Conservation (phyloP, 768 basidiomycete species). For the Naganishia antarctica region DNA sequence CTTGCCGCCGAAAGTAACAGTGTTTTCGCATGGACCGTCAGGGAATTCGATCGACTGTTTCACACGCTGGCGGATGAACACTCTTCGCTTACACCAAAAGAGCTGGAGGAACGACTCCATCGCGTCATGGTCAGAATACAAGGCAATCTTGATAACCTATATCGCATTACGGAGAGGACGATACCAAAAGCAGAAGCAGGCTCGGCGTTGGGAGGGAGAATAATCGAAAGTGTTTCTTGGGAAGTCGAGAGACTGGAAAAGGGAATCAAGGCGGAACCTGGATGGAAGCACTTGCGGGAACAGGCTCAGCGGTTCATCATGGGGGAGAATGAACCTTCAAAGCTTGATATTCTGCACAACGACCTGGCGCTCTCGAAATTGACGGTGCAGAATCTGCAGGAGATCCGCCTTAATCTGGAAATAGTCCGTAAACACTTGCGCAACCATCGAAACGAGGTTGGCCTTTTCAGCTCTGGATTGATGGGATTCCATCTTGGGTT, state of each 20-base stretch:
- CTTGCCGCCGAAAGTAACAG: slow-evolving; percentile 25
- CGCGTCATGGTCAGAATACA: slow-evolving; percentile 26
- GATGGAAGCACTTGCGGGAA: slow-evolving; percentile 22
- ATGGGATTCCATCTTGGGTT: slow-evolving; percentile 30
- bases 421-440: slow-evolving; percentile 17
- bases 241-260: slow-evolving; percentile 20
- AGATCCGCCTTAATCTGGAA: slow-evolving; percentile 24
- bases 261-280: slow-evolving; percentile 19
- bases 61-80: slow-evolving; percentile 4
- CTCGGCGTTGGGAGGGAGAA: slow-evolving; percentile 14
- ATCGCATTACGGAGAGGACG: slow-evolving; percentile 27
- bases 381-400: slow-evolving; percentile 27
- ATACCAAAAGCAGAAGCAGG: slow-evolving; percentile 26
- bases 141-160: slow-evolving; percentile 26
- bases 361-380: slow-evolving; percentile 18
- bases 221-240: slow-evolving; percentile 19
- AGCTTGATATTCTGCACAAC: slow-evolving; percentile 24
- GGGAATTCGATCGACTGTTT: slow-evolving; percentile 28
- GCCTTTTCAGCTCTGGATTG: slow-evolving; percentile 18
- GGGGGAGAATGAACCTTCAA: slow-evolving; percentile 21
- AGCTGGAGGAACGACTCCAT: slow-evolving; percentile 25
- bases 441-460: slow-evolving; percentile 25
- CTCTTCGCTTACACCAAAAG: not conserved
- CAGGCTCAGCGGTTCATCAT: slow-evolving; percentile 13
- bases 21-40: slow-evolving; percentile 25